Percentiles rank a stretch among this genome's conserved stretches.
Conservation (phyloP, 2,329 filamentous ascomycete species). For the Scolecobasidium constrictum region DNA sequence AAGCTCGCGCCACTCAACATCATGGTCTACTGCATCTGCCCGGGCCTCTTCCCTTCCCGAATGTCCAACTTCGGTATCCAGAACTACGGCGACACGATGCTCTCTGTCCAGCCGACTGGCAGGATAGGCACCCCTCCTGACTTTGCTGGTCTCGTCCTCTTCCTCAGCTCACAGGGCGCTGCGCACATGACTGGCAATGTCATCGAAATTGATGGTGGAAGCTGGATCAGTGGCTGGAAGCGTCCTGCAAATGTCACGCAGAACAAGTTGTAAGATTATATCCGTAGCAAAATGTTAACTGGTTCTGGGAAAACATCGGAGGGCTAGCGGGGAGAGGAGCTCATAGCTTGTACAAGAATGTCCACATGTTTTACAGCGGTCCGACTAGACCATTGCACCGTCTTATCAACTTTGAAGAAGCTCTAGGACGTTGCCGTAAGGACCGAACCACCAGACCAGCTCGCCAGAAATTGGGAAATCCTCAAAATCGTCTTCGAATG, state of each 20-base stretch:
- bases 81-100: slow-evolving; percentile 37
- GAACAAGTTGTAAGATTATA: slow-evolving; percentile 1
- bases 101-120: slow-evolving; percentile 34
- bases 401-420: too few species aligned
- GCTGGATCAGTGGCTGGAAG: slow-evolving; percentile 30
- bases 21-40: slow-evolving; percentile 36
- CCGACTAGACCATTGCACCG: too few species aligned
- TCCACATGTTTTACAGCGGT: too few species aligned
- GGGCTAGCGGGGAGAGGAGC: too few species aligned
- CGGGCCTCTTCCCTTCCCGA: slow-evolving; percentile 39
- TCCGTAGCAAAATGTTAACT: too few species aligned
- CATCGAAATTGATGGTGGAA: slow-evolving; percentile 37
- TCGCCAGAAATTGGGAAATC: not conserved
- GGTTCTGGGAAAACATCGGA: too few species aligned
- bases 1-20: slow-evolving; percentile 42
- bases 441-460: slow-evolving; percentile 1
- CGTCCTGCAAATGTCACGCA: not conserved
- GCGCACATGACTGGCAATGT: slow-evolving; percentile 38
- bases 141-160: slow-evolving; percentile 36
- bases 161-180: slow-evolving; percentile 27
- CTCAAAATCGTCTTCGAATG: not conserved
- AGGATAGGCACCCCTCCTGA: slow-evolving; percentile 38
- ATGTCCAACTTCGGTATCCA: slow-evolving; percentile 43
- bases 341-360: too few species aligned
- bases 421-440: not conserved